These are phyloP conservation scores for Hyaloraphidium curvatum DNA, from an alignment of 192 early-diverging fungal species.

Conservation along the genomic window DNA sequence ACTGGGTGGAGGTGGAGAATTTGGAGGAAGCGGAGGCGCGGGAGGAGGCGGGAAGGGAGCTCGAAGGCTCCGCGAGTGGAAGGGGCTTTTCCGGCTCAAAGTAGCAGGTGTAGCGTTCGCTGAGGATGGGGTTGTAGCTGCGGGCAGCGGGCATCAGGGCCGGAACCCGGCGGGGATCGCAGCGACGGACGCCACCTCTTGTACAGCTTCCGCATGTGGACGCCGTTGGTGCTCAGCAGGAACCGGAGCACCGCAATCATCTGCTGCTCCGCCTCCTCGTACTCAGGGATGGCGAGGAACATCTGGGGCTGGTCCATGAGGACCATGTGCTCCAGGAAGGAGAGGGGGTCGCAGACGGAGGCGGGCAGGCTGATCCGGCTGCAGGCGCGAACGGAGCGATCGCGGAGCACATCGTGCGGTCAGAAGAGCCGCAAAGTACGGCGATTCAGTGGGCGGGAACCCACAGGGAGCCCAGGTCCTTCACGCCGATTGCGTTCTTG, in stretches of 20 bases:
- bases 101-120: slow-evolving; percentile 34
- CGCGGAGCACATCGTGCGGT: not conserved
- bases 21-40: too few species aligned
- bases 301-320: slow-evolving; percentile 57
- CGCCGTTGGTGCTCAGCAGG: slow-evolving; percentile 49
- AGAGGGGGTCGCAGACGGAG: slow-evolving; percentile 44
- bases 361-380: slow-evolving; percentile 49
- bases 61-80: too few species aligned
- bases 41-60: too few species aligned
- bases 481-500: slow-evolving; percentile 43
- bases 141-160: not conserved
- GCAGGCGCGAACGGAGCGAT: not conserved
- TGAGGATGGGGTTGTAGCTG: slow-evolving; percentile 29
- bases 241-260: slow-evolving; percentile 45
- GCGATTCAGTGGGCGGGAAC: not conserved
- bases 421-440: not conserved
- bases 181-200: not conserved
- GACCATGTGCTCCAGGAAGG: slow-evolving; percentile 58
- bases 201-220: slow-evolving; percentile 29
- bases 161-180: not conserved
- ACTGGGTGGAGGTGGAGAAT: not conserved
- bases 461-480: slow-evolving; percentile 34
- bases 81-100: slow-evolving; percentile 21
- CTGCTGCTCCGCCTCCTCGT: slow-evolving; percentile 38
- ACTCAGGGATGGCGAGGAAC: slow-evolving; percentile 42